Base-by-base conservation (phyloP, 2,329 filamentous ascomycete species). In the Penicillium olsonii region DNA sequence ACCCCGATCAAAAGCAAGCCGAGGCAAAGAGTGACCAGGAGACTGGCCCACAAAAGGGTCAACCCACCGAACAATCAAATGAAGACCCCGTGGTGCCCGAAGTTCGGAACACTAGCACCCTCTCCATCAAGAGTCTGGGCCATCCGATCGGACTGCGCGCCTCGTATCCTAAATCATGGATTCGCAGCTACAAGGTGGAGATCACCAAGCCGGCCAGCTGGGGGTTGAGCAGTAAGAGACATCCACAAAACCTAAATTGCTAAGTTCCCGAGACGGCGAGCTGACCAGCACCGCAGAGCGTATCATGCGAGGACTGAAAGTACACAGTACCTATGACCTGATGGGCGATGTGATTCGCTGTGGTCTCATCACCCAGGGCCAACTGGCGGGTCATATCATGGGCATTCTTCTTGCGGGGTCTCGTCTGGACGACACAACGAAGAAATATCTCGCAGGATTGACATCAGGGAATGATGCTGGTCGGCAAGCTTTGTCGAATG, bases 121-220 rank as follows among this genome's bases (percentile, higher is more conserved):
- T 49, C 31, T 42, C 18, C n/a, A 35, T 38, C 26, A 27, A 17
- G 7, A 45, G 50, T 22, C 27, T 24, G 29, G 51, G 51, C 15
- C 43, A 53, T 35, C 22, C 42, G 15, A 38, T 53, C 14, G 51
- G 43, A 11, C 39, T 53, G 24, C 42, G 33, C 18, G 34, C 12
- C 22, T 31, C 29, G 14, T 53, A 53, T 41, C 48, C 46, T 10
- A 31, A 44, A 7, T 46, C 47, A 3, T 50, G 33, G 1, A 24
- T 53, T 20, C 31, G 24, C 8, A 18, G 17, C 18, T 50, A 46
- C 20, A n/a, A 33, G 8, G 42, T 53, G 17, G 29, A 48, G 19
- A 53, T 53, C 43, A 47, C 26, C 39, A 53, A 53, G 40, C 51
- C 47, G 14, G 27, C 27, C 8, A 43, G 42, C 18, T 33, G 42